These are phyloP conservation scores for Liriodendron chinense DNA, from an alignment of 164 flowering plant genomes.

Conservation along the genomic window DNA sequence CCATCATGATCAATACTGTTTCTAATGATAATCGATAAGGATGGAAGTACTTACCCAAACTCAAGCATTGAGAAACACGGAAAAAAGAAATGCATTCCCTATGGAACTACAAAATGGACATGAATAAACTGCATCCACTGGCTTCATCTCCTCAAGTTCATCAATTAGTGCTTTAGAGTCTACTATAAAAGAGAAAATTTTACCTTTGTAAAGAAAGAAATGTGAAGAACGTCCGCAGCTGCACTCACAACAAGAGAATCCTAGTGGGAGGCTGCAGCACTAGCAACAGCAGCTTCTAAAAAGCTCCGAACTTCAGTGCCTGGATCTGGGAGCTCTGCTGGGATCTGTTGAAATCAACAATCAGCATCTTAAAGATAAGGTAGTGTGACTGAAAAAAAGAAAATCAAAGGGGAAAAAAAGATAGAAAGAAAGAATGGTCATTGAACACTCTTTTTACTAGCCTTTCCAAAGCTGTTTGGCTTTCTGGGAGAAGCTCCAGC, in stretches of 20 bases:
- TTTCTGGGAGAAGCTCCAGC: slow-evolving; percentile 65
- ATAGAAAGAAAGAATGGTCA: not conserved
- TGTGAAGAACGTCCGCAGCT: not conserved
- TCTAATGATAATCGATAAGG: too few relatives aligned
- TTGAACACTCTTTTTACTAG: slow-evolving; percentile 14
- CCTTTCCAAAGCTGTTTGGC: slow-evolving; percentile 73
- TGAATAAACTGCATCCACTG: not conserved
- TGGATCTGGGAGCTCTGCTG: slow-evolving; percentile 54
- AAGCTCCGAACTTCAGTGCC: slow-evolving; percentile 51
- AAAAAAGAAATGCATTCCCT: too few relatives aligned
- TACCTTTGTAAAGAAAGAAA: not conserved
- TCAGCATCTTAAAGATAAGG: slow-evolving; percentile 2
- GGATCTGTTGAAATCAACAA: slow-evolving; percentile 33
- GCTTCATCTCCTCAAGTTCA: not conserved
- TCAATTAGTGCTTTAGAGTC: not conserved
- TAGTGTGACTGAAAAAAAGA: not conserved
- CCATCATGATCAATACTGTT: too few relatives aligned
- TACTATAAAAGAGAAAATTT: not conserved
- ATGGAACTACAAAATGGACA: not conserved
- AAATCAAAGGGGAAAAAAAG: too few relatives aligned
- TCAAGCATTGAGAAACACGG: too few relatives aligned
- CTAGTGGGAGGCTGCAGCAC: not conserved
- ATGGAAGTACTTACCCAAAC: too few relatives aligned
- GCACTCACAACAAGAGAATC: not conserved
- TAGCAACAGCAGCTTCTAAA: slow-evolving; percentile 40